A percentile compares a stretch with the other conserved stretches of the same genome.
Conservation (phyloP, 2,329 filamentous ascomycete species). For the Diaporthe sp. region DNA sequence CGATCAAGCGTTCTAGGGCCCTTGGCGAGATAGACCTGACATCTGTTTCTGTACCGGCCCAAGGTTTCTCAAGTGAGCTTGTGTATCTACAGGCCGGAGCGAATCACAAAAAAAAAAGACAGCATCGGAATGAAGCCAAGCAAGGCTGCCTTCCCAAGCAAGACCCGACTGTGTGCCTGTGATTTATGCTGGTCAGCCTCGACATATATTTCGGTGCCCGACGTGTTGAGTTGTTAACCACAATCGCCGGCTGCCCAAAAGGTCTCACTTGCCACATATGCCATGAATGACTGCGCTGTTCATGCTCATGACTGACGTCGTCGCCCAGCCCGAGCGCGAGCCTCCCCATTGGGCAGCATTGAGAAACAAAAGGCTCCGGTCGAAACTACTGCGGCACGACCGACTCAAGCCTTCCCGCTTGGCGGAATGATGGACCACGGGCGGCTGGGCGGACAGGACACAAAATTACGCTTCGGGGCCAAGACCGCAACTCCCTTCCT, state of each 20-base stretch:
- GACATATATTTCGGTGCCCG: slow-evolving; percentile 3
- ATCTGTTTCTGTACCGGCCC: slow-evolving; percentile 6
- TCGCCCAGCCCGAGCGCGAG: neutral
- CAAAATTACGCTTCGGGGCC: slow-evolving; percentile 21
- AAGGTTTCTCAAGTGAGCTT: slow-evolving; percentile 13
- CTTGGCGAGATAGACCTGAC: slow-evolving; percentile 29
- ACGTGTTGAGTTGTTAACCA: neutral
- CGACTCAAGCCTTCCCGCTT: slow-evolving; percentile 31
- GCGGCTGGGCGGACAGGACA: slow-evolving; percentile 1
- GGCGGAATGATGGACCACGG: slow-evolving; percentile 2
- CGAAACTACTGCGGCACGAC: slow-evolving; percentile 22
- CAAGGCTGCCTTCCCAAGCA: neutral
- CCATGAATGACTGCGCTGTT: slow-evolving; percentile 7
- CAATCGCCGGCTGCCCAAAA: neutral
- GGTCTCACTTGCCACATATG: slow-evolving; percentile 17
- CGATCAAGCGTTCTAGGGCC: slow-evolving; percentile 32
- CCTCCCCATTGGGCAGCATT: slow-evolving; percentile 21
- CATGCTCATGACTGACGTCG: slow-evolving; percentile 12
- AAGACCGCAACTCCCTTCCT: slow-evolving; percentile 3
- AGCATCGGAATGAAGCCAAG: slow-evolving; percentile 24
- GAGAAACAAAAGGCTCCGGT: slow-evolving; percentile 23
- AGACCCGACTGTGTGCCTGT: neutral
- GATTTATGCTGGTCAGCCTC: neutral
- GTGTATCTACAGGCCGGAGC: neutral
- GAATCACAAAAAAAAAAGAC: neutral